Percentiles rank a stretch among this genome's conserved stretches.
phyloP scores from a whole-genome alignment of 192 early-diverging fungal species.

The Dispira simplex region DNA sequence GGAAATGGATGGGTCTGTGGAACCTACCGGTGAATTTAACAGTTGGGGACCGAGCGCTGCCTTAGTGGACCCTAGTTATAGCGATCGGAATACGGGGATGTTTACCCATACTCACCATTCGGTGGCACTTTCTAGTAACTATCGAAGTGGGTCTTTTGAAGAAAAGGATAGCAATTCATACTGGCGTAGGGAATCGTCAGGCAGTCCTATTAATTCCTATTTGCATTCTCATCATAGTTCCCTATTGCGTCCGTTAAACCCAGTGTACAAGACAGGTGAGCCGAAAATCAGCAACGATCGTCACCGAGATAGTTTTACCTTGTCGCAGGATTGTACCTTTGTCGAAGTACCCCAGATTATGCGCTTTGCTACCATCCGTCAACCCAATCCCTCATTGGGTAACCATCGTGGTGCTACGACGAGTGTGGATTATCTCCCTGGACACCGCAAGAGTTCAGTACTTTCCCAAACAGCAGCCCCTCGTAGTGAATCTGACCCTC shows the following conservation, averaged over 20 bases:
- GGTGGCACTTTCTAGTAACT: no score
- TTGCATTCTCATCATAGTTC: not conserved
- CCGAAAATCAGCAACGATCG: not conserved
- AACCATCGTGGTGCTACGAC: no score
- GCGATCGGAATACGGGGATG: not conserved
- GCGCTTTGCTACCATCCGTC: constrained; percentile 3
- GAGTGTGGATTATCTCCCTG: no score
- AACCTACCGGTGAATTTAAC: not conserved
- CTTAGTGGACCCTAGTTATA: not conserved
- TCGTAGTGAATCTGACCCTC: not conserved
- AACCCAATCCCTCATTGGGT: not conserved
- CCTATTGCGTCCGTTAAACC: not conserved
- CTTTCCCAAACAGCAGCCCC: no score
- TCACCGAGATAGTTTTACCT: not conserved
- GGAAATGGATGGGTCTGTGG: not conserved
- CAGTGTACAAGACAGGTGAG: not conserved
- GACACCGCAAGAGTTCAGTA: no score
- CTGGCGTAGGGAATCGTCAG: no score
- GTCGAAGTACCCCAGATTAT: constrained; percentile 1
- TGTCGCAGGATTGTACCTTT: not conserved
- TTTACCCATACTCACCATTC: not conserved
- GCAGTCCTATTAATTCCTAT: not conserved
- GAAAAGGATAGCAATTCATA: no score
- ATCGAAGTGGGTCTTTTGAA: no score
- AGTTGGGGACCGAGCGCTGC: not conserved